phyloP scores from a whole-genome alignment of 2,329 filamentous ascomycete genomes.

The Colletotrichum zoysiae region DNA sequence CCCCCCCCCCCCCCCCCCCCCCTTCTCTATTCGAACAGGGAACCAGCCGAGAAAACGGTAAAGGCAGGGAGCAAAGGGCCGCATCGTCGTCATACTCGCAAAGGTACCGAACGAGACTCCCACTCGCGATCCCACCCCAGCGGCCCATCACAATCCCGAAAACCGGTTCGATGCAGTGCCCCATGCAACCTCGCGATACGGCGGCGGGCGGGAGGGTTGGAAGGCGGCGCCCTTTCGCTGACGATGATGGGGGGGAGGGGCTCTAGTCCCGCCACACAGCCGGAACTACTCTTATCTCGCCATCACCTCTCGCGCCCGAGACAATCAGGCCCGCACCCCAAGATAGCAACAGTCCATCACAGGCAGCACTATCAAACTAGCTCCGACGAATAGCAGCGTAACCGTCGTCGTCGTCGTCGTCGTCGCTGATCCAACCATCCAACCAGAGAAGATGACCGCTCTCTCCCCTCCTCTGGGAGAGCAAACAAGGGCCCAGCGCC shows the following conservation, averaged over 20 bases:
- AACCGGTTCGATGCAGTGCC: background rate
- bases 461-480: too few relatives aligned
- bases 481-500: slow-evolving; percentile 1
- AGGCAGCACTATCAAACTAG: background rate
- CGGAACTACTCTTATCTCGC: slow-evolving; percentile 38
- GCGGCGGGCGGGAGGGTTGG: background rate
- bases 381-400: background rate
- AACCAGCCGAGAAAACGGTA: background rate
- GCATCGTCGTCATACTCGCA: background rate
- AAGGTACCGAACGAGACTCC: background rate
- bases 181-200: background rate
- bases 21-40: background rate
- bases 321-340: background rate
- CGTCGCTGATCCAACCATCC: background rate
- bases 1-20: too few relatives aligned
- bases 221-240: background rate
- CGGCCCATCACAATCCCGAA: slow-evolving; percentile 14
- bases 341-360: background rate
- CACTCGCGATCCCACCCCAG: slow-evolving; percentile 2
- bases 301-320: background rate
- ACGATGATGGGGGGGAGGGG: background rate
- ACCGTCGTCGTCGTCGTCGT: background rate
- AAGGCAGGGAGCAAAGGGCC: background rate
- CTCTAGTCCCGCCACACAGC: slow-evolving; percentile 18
- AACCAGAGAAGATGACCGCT: background rate